Percentiles rank a stretch among this genome's conserved stretches.
Conservation (phyloP, 768 basidiomycete species). For the Hortiboletus campestris region DNA sequence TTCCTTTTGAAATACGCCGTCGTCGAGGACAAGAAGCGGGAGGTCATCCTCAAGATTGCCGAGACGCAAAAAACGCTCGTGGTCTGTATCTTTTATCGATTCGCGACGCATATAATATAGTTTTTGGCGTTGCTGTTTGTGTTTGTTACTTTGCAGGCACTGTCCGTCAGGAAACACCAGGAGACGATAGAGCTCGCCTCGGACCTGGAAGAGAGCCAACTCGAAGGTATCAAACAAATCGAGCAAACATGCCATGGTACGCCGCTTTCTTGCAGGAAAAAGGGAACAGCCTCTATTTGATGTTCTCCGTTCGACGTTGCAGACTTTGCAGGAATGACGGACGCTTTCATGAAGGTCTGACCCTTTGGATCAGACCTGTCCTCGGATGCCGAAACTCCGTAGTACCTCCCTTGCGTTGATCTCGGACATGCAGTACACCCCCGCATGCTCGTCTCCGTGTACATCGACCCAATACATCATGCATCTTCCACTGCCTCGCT, state of each 20-base stretch:
- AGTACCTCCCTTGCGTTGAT: not conserved
- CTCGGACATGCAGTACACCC: not conserved
- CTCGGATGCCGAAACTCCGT: not conserved
- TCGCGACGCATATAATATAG: not conserved
- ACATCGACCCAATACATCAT: not conserved
- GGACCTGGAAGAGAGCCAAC: constrained; percentile 25
- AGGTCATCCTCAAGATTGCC: constrained; percentile 23
- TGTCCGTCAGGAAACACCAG: constrained; percentile 31
- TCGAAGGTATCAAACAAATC: constrained; percentile 21
- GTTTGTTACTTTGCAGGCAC: constrained; percentile 8
- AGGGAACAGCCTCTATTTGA: not conserved
- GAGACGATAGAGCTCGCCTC: constrained; percentile 18
- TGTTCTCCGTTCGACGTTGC: not conserved
- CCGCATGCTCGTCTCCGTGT: not conserved
- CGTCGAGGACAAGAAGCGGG: constrained; percentile 29
- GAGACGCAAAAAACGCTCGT: constrained; percentile 26
- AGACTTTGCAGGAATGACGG: constrained; percentile 21
- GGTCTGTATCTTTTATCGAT: constrained; percentile 11
- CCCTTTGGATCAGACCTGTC: not conserved
- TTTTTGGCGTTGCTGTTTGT: no score
- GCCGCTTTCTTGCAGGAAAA: not conserved
- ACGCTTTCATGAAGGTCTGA: constrained; percentile 23
- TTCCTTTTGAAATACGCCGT: constrained; percentile 24
- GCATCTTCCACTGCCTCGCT: no score
- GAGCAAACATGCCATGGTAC: constrained; percentile 23